Conservation (phyloP, 495 filamentous ascomycete genomes). For the Talaromyces liani region DNA sequence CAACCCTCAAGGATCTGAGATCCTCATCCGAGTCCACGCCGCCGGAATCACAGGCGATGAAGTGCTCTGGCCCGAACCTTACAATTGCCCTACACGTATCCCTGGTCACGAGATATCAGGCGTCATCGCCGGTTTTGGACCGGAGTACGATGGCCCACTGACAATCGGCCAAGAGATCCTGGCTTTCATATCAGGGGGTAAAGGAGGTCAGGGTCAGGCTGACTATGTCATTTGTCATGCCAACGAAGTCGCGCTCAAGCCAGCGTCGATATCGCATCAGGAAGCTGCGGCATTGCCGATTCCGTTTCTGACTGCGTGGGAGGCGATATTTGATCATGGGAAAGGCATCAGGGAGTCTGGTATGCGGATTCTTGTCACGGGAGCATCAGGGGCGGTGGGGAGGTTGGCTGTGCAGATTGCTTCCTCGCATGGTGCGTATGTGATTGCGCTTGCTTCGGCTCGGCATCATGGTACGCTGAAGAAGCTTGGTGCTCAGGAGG, state of each 20-base stretch:
- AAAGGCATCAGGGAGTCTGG: slow-evolving; percentile 15
- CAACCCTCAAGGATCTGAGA: not conserved
- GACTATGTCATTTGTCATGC: not conserved
- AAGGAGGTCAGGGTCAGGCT: not conserved
- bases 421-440: not conserved
- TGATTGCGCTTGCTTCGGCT: not conserved
- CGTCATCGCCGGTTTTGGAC: not conserved
- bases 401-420: not conserved
- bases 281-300: not conserved
- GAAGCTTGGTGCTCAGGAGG: not conserved
- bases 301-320: slow-evolving; percentile 8
- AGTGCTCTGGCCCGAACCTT: not conserved
- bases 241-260: not conserved
- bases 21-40: not conserved
- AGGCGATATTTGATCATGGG: slow-evolving; percentile 30
- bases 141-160: not conserved
- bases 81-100: not conserved
- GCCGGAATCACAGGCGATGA: not conserved
- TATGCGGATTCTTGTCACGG: not conserved
- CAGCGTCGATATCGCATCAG: not conserved
- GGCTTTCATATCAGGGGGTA: not conserved
- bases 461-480: not conserved
- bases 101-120: not conserved
- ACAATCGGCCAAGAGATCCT: not conserved
- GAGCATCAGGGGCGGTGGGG: not conserved